Percentiles rank a stretch among this genome's conserved stretches.
phyloP scores from a whole-genome alignment of 2,329 filamentous ascomycete species.

The Colletotrichum sp. region DNA sequence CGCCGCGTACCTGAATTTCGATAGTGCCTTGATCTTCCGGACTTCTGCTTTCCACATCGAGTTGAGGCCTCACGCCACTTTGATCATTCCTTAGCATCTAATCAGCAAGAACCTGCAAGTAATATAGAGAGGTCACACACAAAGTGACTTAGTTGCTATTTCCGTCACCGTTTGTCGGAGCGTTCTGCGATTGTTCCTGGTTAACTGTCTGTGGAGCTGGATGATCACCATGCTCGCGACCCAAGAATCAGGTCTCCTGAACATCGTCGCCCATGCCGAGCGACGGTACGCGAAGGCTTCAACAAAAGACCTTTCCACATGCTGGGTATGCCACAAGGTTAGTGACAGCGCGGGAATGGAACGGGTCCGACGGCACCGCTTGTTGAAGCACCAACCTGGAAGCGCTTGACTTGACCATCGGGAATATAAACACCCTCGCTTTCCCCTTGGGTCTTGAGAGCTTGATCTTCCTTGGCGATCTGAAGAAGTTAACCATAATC shows the following conservation, averaged over 20 bases:
- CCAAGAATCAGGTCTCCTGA: background rate
- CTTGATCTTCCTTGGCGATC: background rate
- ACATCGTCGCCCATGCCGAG: background rate
- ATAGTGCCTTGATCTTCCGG: background rate
- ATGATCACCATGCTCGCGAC: background rate
- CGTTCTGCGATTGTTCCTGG: background rate
- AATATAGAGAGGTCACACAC: background rate
- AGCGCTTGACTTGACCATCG: background rate
- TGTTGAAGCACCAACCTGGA: background rate
- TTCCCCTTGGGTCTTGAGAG: background rate
- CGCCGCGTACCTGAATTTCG: background rate
- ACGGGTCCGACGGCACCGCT: background rate
- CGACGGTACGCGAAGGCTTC: background rate
- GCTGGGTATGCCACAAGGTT: constrained; percentile 12
- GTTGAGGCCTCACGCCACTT: background rate
- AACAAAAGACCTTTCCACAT: background rate
- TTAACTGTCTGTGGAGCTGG: background rate
- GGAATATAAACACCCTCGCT: background rate
- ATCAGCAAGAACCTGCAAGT: background rate
- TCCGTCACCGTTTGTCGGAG: background rate
- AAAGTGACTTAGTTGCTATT: background rate
- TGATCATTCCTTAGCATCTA: background rate
- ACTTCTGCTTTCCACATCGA: background rate
- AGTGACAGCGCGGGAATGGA: background rate
- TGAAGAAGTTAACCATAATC: background rate